Percentiles rank a stretch among this genome's conserved stretches.
Conservation (phyloP, 2,329 filamentous ascomycete genomes). For the Colletotrichum spaethianum region DNA sequence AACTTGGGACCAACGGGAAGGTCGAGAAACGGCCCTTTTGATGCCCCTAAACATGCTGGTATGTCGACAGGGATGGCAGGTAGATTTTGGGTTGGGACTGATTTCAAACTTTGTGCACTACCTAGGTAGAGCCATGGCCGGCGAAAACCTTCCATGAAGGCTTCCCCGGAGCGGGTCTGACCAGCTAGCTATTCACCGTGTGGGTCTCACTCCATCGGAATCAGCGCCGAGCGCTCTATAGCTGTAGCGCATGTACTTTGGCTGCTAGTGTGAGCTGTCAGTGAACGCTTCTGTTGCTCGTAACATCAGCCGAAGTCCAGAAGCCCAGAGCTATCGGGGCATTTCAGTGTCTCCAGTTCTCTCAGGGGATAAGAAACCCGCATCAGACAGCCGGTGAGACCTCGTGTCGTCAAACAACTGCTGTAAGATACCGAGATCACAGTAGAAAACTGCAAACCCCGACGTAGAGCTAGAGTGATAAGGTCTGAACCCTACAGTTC, state of each 20-base stretch:
- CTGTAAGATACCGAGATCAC: slow-evolving; percentile 15
- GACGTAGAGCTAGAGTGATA: not conserved
- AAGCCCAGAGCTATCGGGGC: slow-evolving; percentile 6
- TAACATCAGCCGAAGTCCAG: not conserved
- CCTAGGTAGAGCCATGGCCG: slow-evolving; percentile 10
- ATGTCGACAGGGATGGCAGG: slow-evolving; percentile 15
- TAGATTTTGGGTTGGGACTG: not conserved
- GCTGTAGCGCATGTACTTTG: not conserved
- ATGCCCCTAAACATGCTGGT: slow-evolving; percentile 24
- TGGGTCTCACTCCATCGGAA: slow-evolving; percentile 9
- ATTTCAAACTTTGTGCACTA: not conserved
- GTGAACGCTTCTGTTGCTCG: not conserved
- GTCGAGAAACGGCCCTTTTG: slow-evolving; percentile 28
- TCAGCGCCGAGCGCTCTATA: not conserved
- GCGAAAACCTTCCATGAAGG: slow-evolving; percentile 19
- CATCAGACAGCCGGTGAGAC: slow-evolving; percentile 8
- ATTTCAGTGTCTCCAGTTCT: slow-evolving; percentile 5
- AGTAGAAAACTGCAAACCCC: not conserved
- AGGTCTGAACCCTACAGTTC: slow-evolving; percentile 1
- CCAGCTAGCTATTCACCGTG: slow-evolving; percentile 11
- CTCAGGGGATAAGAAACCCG: not conserved
- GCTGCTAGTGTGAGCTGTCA: slow-evolving; percentile 5
- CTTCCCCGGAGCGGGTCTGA: slow-evolving; percentile 24
- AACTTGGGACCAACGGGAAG: slow-evolving; percentile 33
- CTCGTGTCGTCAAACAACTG: not conserved